These are phyloP conservation scores for Leccinum fuscescens DNA, from an alignment of 1,284 basidiomycete species.

Conservation along the genomic window DNA sequence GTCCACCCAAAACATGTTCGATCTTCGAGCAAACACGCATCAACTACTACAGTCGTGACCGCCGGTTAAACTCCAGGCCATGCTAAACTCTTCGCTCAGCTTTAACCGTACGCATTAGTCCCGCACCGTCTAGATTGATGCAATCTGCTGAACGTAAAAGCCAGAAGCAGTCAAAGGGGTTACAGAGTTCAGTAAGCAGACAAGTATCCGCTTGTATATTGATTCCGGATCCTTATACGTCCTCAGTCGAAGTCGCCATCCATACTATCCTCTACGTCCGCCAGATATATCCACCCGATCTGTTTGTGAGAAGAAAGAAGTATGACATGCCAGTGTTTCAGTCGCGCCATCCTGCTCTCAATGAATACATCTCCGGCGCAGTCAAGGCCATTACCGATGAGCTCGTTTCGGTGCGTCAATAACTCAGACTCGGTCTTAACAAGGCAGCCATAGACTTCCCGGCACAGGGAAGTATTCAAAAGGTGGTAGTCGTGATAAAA, in stretches of 20 bases:
- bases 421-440: not conserved
- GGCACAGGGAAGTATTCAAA: constrained; percentile 67
- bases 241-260: constrained; percentile 85
- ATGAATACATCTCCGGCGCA: constrained; percentile 84
- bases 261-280: constrained; percentile 91
- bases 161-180: constrained; percentile 61
- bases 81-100: constrained; percentile 26
- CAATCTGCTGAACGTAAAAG: constrained; percentile 6
- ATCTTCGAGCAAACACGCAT: constrained; percentile 9
- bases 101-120: constrained; percentile 39
- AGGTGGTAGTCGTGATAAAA: constrained; percentile 78
- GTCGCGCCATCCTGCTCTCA: constrained; percentile 84
- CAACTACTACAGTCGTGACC: constrained; percentile 4
- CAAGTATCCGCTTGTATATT: not conserved
- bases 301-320: constrained; percentile 85
- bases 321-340: constrained; percentile 90
- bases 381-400: constrained; percentile 76
- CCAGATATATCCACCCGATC: constrained; percentile 83
- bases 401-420: constrained; percentile 54
- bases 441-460: not conserved
- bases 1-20: not conserved
- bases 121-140: not conserved
- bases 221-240: constrained; percentile 5
- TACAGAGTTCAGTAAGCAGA: constrained; percentile 60
- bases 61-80: not conserved